Base-by-base conservation (phyloP, 2,329 filamentous ascomycete species). In the Alternaria sp. region DNA sequence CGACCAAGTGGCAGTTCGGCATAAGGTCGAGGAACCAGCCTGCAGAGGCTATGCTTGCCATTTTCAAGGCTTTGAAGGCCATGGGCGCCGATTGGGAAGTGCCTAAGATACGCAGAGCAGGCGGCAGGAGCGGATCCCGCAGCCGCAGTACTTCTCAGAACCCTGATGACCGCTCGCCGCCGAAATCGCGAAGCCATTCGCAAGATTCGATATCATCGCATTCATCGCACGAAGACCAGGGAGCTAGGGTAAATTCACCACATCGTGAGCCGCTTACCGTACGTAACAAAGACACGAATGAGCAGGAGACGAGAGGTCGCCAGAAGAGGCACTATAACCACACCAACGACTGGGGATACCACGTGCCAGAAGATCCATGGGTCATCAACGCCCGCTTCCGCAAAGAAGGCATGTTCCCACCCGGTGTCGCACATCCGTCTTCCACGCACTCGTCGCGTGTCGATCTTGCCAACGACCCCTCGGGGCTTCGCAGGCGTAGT, bases 1-100 rank as follows among this genome's bases (percentile, higher is more conserved):
- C 92, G 1, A 92, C 94, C 15, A 93, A 95, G 69, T 99, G 96
- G 96, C 96, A 99, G 78, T 99, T 99, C 77, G 96, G 96, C 60
- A 99, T 99, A 65, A 89, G 96, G 41, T 97, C 93, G 49, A 89
- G 96, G 53, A 99, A 98, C 75, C 92, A 93, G 60, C 96, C 96
- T 0, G 93, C 94, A 73, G 96, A 99, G 79, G 96, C 96, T 0
- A 91, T 99, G 80, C 84, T 97, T 25, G 97, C 95, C 74, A 96
- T 99, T 60, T 97, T 97, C 84, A 94, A 95, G 78, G 94, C 96
- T 0, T 84, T 99, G 46, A 86, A 90, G 64, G 94, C 94, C 70
- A 90, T 97, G 74, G 94, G 93, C 30, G 96, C 94, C 12, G 90
- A 94, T 54, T 98, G 96, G 91, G 89, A 97, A 71, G 83, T 87